A percentile compares a stretch with the other conserved stretches of the same genome.
phyloP scores from a whole-genome alignment of 2,329 filamentous ascomycete genomes.

The Phyllosticta citrichinensis region DNA sequence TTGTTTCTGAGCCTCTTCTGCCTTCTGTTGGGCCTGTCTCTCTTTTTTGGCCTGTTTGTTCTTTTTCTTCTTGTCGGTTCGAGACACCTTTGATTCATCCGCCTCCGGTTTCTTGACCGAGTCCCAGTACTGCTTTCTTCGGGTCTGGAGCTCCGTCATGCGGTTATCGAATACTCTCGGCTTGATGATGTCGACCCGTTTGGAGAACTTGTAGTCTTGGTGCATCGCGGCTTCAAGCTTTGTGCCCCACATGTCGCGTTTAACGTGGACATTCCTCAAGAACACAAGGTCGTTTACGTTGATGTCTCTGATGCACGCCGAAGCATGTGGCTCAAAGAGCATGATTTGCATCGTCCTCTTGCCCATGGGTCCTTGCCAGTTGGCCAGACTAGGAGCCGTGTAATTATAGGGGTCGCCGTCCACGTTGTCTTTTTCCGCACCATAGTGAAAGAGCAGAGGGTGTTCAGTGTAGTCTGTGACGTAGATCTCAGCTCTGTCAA shows the following conservation, averaged over 20 bases:
- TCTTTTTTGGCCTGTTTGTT: conserved; percentile 25
- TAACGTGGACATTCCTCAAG: conserved; percentile 65
- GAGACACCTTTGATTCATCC: not conserved
- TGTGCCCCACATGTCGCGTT: conserved; percentile 27
- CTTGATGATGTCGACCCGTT: conserved; percentile 49
- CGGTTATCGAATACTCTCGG: conserved; percentile 34
- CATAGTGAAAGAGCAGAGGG: conserved; percentile 48
- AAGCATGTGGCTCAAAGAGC: conserved; percentile 58
- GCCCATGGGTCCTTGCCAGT: conserved; percentile 69
- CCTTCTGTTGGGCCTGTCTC: conserved; percentile 15
- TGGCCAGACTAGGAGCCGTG: conserved; percentile 23
- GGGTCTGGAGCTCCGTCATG: conserved; percentile 41
- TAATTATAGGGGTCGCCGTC: conserved; percentile 52
- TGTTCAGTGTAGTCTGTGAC: conserved; percentile 79
- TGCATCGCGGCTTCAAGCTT: conserved; percentile 65
- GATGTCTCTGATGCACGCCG: conserved; percentile 46
- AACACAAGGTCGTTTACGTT: conserved; percentile 51
- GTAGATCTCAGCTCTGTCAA: conserved; percentile 47
- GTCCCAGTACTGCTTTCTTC: not conserved
- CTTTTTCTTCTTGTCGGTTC: conserved; percentile 27
- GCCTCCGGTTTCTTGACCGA: not conserved
- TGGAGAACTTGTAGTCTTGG: conserved; percentile 43
- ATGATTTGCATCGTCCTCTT: conserved; percentile 61
- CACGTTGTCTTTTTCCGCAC: conserved; percentile 23
- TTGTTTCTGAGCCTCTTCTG: conserved; percentile 22